Evolutionary conservation across 352 stramenopile species (phyloP).

Genomic region (Globisporangium polare): DNA sequence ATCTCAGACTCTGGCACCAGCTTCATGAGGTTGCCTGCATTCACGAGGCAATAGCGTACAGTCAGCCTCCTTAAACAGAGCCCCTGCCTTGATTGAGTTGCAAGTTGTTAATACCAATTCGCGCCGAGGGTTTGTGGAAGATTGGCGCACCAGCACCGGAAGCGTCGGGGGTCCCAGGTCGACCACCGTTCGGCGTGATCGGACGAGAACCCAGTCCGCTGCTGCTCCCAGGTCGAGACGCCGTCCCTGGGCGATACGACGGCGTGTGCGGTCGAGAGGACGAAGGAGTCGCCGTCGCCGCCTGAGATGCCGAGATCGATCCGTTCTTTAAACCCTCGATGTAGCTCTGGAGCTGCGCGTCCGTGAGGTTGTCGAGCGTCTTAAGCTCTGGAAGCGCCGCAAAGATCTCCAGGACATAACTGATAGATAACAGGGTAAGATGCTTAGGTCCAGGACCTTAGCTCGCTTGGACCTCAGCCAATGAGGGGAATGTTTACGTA

Average conservation of each 20-base stretch:
- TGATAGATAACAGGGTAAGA: constrained; percentile 9
- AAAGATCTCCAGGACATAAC: constrained; percentile 54
- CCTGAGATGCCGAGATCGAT: constrained; percentile 23
- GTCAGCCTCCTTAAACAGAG: background rate
- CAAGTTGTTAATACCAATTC: constrained; percentile 26
- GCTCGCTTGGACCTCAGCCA: background rate
- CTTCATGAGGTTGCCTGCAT: constrained; percentile 45
- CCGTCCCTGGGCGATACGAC: constrained; percentile 24
- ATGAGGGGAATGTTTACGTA: constrained; percentile 9
- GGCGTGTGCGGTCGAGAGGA: constrained; percentile 34
- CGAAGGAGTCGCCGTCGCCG: constrained; percentile 15
- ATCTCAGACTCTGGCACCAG: constrained; percentile 40
- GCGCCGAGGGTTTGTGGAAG: constrained; percentile 44
- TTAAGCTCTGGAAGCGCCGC: constrained; percentile 44
- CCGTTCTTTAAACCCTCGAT: constrained; percentile 43
- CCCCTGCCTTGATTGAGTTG: background rate
- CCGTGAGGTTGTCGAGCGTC: constrained; percentile 56
- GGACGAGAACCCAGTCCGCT: constrained; percentile 13
- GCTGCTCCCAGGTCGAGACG: constrained; percentile 32
- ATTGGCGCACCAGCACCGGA: constrained; percentile 28
- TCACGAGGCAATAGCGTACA: background rate
- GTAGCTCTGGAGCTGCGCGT: constrained; percentile 39
- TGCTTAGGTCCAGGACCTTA: background rate
- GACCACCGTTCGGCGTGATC: constrained; percentile 26
- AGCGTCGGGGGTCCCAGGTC: constrained; percentile 24